Evolutionary conservation across 257 asterid species (phyloP).

Genomic region (Dorcoceras hygrometricum): DNA sequence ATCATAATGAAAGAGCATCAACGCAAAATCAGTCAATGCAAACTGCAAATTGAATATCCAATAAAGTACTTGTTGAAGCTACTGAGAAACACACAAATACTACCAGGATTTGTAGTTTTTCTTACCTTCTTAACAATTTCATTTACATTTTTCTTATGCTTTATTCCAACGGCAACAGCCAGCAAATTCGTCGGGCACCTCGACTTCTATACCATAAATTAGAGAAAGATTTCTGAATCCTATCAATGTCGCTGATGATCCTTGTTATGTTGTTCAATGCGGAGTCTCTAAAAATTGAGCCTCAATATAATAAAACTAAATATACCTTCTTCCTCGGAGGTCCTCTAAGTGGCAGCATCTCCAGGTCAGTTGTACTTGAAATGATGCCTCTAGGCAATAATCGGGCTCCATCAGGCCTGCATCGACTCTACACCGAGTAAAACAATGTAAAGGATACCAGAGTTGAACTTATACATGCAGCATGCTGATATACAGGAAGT

Average conservation of each 20-base stretch:
- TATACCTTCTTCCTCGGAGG: conserved; percentile 46
- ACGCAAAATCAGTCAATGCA: conserved; percentile 40
- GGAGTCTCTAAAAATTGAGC: not conserved
- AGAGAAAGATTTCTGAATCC: not conserved
- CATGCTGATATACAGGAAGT: not conserved
- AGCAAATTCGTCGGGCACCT: conserved; percentile 52
- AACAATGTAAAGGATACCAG: conserved; percentile 9
- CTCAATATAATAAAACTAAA: not conserved
- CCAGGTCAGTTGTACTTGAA: conserved; percentile 50
- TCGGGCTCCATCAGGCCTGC: conserved; percentile 59
- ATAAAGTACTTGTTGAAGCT: conserved; percentile 15
- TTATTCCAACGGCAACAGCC: conserved; percentile 82
- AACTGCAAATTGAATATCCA: conserved; percentile 42
- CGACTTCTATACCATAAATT: conserved; percentile 29
- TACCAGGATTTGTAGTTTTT: not conserved
- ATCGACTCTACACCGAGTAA: conserved; percentile 37
- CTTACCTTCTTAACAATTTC: conserved; percentile 65
- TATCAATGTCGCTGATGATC: not conserved
- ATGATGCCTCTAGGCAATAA: conserved; percentile 70
- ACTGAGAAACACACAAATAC: not conserved
- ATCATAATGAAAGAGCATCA: conserved; percentile 79
- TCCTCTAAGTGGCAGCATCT: conserved; percentile 62
- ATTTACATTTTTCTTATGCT: conserved; percentile 64
- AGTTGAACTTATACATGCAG: conserved; percentile 12
- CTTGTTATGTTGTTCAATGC: not conserved